These are phyloP conservation scores for Brassica cretica DNA, from an alignment of 345 rosid genomes.

Conservation along the genomic window DNA sequence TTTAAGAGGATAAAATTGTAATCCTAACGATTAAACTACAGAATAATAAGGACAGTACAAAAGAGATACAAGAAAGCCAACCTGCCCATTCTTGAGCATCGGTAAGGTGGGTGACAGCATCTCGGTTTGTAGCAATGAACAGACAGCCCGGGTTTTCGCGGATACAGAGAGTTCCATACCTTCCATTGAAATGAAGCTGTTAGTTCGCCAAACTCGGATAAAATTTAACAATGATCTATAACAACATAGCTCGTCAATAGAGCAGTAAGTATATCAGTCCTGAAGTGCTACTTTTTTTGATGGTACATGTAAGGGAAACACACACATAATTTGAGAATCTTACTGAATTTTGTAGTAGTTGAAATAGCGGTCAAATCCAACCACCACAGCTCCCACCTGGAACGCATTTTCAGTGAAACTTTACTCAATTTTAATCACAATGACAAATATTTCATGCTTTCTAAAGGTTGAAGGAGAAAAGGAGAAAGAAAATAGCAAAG, in stretches of 20 bases:
- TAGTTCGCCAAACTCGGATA: slow-evolving; percentile 5
- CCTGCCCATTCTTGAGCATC: slow-evolving; percentile 99
- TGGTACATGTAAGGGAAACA: background rate
- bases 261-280: slow-evolving; percentile 5
- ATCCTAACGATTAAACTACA: background rate
- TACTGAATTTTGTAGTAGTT: slow-evolving; percentile 96
- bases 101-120: slow-evolving; percentile 91
- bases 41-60: background rate
- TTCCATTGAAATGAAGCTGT: slow-evolving; percentile 29
- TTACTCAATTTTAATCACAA: slow-evolving; percentile 3
- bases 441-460: background rate
- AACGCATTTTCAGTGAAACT: slow-evolving; percentile 17
- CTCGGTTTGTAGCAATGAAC: slow-evolving; percentile 91
- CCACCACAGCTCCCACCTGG: slow-evolving; percentile 98
- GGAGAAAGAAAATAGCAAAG: background rate
- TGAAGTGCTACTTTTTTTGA: background rate
- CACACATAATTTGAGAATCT: slow-evolving; percentile 17
- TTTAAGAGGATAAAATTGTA: background rate
- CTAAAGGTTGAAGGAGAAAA: background rate
- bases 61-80: slow-evolving; percentile 21
- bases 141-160: slow-evolving; percentile 97
- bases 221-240: background rate
- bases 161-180: slow-evolving; percentile 92
- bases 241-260: background rate
- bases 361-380: slow-evolving; percentile 84